A percentile compares a stretch with the other conserved stretches of the same genome.
These are phyloP conservation scores for Termitomyces titanicus DNA, from an alignment of 768 basidiomycete species.

Conservation along the genomic window DNA sequence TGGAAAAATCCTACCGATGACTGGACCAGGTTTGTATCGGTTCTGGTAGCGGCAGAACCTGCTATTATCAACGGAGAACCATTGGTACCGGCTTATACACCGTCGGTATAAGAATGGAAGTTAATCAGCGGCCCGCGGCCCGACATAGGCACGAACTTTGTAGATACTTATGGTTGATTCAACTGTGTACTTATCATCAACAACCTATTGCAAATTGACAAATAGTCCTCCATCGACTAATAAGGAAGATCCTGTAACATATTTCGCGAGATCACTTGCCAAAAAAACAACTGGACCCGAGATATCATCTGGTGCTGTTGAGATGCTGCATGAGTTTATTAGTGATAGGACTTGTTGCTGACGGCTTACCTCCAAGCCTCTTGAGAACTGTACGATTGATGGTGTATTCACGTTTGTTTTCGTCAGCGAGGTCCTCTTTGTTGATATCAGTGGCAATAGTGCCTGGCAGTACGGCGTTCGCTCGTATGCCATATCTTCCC, in stretches of 20 bases:
- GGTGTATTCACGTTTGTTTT: conserved; percentile 58
- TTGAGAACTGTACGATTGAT: conserved; percentile 62
- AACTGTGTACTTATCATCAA: no score
- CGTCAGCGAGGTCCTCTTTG: conserved; percentile 64
- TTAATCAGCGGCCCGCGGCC: conserved; percentile 8
- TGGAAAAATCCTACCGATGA: conserved; percentile 54
- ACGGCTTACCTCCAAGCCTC: conserved; percentile 53
- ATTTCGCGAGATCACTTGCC: conserved; percentile 66
- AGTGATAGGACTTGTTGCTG: not conserved
- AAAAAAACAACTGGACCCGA: conserved; percentile 75
- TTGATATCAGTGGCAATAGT: conserved; percentile 80
- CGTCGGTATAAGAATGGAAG: not conserved
- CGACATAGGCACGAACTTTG: not conserved
- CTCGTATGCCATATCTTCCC: conserved; percentile 73
- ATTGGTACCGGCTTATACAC: conserved; percentile 29
- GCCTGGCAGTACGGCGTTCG: conserved; percentile 69
- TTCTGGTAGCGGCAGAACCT: conserved; percentile 53
- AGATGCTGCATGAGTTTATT: not conserved
- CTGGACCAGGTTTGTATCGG: conserved; percentile 51
- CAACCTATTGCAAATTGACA: conserved; percentile 64
- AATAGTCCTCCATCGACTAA: conserved; percentile 74
- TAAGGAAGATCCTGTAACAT: conserved; percentile 63
- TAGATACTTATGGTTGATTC: no score
- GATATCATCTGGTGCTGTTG: conserved; percentile 59
- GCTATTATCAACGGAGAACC: conserved; percentile 41